phyloP scores from a whole-genome alignment of 768 basidiomycete species.

The Royoungia palumana region DNA sequence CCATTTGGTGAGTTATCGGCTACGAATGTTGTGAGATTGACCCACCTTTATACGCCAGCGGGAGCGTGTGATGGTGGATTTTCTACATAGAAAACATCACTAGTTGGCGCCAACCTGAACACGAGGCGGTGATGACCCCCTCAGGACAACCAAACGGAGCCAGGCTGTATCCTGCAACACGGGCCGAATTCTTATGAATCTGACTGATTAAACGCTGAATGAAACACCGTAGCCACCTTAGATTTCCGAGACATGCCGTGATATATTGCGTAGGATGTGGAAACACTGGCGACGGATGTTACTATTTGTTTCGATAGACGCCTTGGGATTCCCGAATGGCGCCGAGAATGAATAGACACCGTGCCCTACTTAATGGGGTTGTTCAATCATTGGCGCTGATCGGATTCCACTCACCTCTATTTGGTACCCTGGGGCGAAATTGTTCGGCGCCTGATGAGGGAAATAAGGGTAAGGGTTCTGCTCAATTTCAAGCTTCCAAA shows the following conservation, averaged over 20 bases:
- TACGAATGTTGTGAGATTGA: not conserved
- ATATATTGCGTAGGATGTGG: not conserved
- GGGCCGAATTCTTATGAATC: not conserved
- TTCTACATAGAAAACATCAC: not conserved
- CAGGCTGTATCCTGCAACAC: too few species aligned
- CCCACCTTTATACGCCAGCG: slow-evolving; percentile 13
- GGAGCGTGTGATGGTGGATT: not conserved
- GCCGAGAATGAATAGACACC: not conserved
- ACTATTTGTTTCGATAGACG: not conserved
- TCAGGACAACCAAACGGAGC: too few species aligned
- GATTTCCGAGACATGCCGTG: slow-evolving; percentile 8
- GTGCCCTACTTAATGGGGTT: not conserved
- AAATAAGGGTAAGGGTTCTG: not conserved
- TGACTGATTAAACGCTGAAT: slow-evolving; percentile 1
- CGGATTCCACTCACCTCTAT: not conserved
- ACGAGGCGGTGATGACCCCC: too few species aligned
- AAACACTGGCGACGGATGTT: not conserved
- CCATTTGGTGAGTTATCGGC: slow-evolving; percentile 15
- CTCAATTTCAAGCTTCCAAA: not conserved
- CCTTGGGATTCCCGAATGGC: too few species aligned
- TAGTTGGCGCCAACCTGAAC: too few species aligned
- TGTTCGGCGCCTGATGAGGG: not conserved
- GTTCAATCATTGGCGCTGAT: slow-evolving; percentile 10
- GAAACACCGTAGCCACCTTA: not conserved
- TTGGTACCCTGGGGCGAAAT: not conserved